These are phyloP conservation scores for Skeletonema tropicum DNA, from an alignment of 108 stramenopile species.

Conservation along the genomic window DNA sequence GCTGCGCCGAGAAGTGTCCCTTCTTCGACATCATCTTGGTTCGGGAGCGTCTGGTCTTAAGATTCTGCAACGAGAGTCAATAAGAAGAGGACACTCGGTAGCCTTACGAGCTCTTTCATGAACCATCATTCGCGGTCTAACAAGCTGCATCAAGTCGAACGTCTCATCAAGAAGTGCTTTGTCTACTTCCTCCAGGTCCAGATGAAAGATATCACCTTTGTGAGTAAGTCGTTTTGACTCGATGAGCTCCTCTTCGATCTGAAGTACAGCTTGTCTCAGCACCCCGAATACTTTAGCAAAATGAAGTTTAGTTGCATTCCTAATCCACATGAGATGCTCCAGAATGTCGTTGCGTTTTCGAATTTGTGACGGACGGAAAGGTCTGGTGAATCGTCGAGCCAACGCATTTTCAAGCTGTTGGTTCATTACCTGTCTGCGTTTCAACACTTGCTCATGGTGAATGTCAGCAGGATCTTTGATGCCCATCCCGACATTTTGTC, in stretches of 20 bases:
- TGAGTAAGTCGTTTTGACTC: slow-evolving; percentile 7
- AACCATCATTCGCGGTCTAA: slow-evolving; percentile 15
- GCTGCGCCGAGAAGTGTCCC: slow-evolving; percentile 19
- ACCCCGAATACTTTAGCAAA: slow-evolving; percentile 8
- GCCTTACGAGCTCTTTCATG: slow-evolving; percentile 25
- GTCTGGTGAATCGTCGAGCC: neutral
- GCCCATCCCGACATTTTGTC: slow-evolving; percentile 19
- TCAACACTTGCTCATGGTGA: slow-evolving; percentile 13
- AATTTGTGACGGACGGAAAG: slow-evolving; percentile 10
- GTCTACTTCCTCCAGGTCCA: slow-evolving; percentile 26
- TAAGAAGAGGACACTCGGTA: slow-evolving; percentile 28
- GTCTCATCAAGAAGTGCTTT: slow-evolving; percentile 6
- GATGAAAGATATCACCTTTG: slow-evolving; percentile 33
- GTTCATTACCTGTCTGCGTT: slow-evolving; percentile 16
- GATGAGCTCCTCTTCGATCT: slow-evolving; percentile 16
- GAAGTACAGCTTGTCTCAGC: slow-evolving; percentile 13
- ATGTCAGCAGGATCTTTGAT: slow-evolving; percentile 25
- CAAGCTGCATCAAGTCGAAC: slow-evolving; percentile 16
- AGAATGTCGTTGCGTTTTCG: slow-evolving; percentile 20
- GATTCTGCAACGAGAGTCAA: slow-evolving; percentile 37
- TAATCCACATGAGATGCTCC: slow-evolving; percentile 33
- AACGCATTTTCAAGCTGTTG: slow-evolving; percentile 12
- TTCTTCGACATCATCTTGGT: neutral
- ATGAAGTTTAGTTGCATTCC: slow-evolving; percentile 34
- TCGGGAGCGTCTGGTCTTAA: slow-evolving; percentile 23